phyloP scores from a whole-genome alignment of 208 protist species.

The Leishmania gerbilli region DNA sequence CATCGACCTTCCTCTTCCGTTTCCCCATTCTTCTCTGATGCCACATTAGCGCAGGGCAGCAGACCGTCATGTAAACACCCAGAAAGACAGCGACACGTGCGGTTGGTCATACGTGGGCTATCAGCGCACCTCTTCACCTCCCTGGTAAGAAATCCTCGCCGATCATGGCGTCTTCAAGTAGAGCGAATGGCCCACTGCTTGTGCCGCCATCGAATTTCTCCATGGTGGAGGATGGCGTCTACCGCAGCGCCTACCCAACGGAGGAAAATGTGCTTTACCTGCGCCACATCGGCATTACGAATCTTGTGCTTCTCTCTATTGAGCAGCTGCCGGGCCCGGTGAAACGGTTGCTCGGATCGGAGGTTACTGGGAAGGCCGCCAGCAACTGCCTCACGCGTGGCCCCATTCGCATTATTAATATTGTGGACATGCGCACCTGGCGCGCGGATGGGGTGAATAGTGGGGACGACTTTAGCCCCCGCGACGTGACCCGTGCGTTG shows the following conservation, averaged over 20 bases:
- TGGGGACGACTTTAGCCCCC: conserved; percentile 74
- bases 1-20: neutral
- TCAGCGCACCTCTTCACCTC: neutral
- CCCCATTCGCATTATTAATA: conserved; percentile 56
- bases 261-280: conserved; percentile 73
- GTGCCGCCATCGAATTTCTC: conserved; percentile 80
- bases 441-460: conserved; percentile 48
- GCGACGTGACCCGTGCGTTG: conserved; percentile 68
- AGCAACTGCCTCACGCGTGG: conserved; percentile 16
- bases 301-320: conserved; percentile 81
- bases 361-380: conserved; percentile 16
- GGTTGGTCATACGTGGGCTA: neutral
- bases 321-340: conserved; percentile 72
- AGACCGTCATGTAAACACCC: neutral
- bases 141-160: neutral
- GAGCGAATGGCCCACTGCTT: conserved; percentile 19
- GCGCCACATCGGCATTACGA: conserved; percentile 73
- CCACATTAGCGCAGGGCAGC: neutral
- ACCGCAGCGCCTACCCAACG: conserved; percentile 84
- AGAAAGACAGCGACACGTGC: neutral
- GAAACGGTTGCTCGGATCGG: conserved; percentile 26
- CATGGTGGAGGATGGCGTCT: conserved; percentile 75
- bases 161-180: neutral
- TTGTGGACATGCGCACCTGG: conserved; percentile 70
- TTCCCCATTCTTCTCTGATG: neutral